Percentiles rank a stretch among this genome's conserved stretches.
These are phyloP conservation scores for Clonostachys solani DNA, from an alignment of 2,329 filamentous ascomycete species.

Conservation along the genomic window DNA sequence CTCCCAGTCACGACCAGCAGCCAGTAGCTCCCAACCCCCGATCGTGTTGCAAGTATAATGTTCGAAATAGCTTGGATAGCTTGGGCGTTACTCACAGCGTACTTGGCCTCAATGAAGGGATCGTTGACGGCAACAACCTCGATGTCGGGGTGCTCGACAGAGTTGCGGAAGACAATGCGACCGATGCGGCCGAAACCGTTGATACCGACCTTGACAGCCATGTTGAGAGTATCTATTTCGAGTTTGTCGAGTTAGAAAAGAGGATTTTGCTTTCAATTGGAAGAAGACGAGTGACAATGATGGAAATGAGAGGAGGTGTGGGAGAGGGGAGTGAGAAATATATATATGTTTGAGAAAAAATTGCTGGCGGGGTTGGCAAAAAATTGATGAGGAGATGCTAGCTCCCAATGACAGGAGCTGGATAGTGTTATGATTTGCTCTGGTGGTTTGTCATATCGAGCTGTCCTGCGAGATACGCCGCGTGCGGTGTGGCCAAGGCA, in stretches of 20 bases:
- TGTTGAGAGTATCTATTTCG: constrained; percentile 14
- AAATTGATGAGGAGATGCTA: no score
- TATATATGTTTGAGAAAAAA: no score
- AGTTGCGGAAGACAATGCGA: constrained; percentile 98
- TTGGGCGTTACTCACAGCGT: constrained; percentile 71
- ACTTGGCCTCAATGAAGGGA: constrained; percentile 96
- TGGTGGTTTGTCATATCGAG: no score
- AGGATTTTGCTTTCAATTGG: not conserved
- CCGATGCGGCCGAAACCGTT: constrained; percentile 99
- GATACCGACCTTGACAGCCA: constrained; percentile 80
- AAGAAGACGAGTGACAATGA: no score
- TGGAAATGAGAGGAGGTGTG: no score
- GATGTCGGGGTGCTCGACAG: constrained; percentile 83
- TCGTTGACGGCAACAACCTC: constrained; percentile 97
- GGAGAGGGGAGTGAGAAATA: no score
- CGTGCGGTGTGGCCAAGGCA: no score
- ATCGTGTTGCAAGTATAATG: not conserved
- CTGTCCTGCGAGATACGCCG: no score
- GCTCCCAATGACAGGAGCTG: no score
- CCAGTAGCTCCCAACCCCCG: not conserved
- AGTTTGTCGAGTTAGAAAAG: not conserved
- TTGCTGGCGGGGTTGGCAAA: no score
- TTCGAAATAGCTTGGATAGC: constrained; percentile 1
- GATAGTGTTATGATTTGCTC: no score
- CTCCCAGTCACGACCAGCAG: no score